phyloP scores from a whole-genome alignment of 139 green algal species.

The Volvox reticuliferus region DNA sequence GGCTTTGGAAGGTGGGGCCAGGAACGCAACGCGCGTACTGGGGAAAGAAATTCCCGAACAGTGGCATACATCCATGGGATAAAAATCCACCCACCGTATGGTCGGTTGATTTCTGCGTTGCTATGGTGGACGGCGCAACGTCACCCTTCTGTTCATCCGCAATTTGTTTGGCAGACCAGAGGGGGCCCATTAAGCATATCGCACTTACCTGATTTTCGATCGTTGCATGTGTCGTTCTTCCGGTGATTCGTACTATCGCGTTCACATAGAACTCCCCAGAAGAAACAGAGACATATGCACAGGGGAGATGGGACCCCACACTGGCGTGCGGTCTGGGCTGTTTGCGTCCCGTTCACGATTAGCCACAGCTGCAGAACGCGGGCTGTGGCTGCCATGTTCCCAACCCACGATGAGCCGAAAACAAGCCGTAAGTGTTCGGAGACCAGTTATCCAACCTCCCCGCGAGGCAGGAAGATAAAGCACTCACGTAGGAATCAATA shows the following conservation, averaged over 20 bases:
- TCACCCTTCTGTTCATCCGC: too few species aligned
- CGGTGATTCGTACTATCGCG: too few species aligned
- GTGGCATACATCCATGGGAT: neutral
- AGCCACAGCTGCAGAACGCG: too few species aligned
- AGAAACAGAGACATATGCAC: too few species aligned
- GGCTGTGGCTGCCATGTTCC: neutral
- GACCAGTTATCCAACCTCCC: neutral
- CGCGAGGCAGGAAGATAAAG: neutral
- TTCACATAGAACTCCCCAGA: too few species aligned
- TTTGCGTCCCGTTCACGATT: neutral
- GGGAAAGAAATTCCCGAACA: neutral
- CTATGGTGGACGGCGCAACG: too few species aligned
- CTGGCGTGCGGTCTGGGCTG: neutral
- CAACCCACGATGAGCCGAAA: neutral
- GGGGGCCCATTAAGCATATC: too few species aligned
- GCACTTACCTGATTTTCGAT: too few species aligned
- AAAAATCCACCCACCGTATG: neutral
- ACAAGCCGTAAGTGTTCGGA: neutral
- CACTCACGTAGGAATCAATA: slow-evolving; percentile 52
- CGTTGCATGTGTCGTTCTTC: too few species aligned
- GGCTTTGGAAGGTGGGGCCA: neutral
- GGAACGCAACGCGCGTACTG: neutral
- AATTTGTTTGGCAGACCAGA: too few species aligned
- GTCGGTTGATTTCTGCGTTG: too few species aligned
- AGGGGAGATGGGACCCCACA: neutral